Evolutionary conservation across 805 yeast species (phyloP), one percentile per base, ranked within the genome.

Genomic region (Cyberlindnera euphorbiae): DNA sequence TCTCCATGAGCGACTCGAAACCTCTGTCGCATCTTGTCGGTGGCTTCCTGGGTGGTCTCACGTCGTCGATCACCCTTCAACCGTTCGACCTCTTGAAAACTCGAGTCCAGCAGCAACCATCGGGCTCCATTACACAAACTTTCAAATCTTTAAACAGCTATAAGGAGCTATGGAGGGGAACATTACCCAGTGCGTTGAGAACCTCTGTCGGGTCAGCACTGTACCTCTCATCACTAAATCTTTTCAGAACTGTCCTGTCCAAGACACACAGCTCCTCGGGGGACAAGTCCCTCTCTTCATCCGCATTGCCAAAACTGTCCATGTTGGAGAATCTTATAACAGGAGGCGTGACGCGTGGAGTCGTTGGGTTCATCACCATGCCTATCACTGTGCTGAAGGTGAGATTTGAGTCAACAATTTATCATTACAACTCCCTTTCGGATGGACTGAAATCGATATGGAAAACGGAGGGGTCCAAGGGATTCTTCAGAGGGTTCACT

Each of bases 361-460:
- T 74, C 1, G 95, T 88, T 2, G 98, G 98, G 2, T 72, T 80
- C 44, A 44, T 85, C 8, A 86, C 96, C 6, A 93, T 93, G 98
- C 98, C 98, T 1, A 73, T 93, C 8, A 93, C 98, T 0, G 78
- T 93, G 4, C 60, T 93, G 19, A 93, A 93, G 56, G 93, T 94
- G 5, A 69, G 97, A 25, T 88, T 73, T 52, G 97, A 93, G 62
- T 85, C 96, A 5, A 79, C 81, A 25, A 46, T 82, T 37, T 90
- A 85, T 59, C 60, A 72, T 28, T 87, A 88, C 59, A 67, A 62
- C 21, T 76, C 93, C 6, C 52, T 93, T 45, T 42, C 55, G 14
- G 78, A 75, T 24, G 90, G 95, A 0, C 53, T 73, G 1, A 60
- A 47, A 24, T 73, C 76, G 6, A 82, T 87, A 4, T 77, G 71